Conservation (phyloP, 1,284 basidiomycete genomes). For the Ustilago lituana region DNA sequence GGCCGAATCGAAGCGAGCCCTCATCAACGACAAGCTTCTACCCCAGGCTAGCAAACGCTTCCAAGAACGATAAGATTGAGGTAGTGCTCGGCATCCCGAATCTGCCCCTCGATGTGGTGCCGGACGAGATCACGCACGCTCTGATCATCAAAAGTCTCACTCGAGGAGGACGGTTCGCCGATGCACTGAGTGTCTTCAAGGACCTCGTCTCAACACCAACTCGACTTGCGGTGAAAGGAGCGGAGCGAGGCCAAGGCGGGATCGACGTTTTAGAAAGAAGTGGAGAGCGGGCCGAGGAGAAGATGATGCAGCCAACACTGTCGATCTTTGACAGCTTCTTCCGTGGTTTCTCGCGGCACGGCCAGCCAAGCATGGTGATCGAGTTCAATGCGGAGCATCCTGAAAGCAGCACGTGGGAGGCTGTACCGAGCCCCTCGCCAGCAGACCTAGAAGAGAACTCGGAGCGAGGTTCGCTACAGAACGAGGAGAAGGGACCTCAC, state of each 20-base stretch:
- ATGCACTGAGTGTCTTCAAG: constrained; percentile 35
- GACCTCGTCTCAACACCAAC: constrained; percentile 39
- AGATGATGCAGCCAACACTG: constrained; percentile 24
- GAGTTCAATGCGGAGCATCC: constrained; percentile 15
- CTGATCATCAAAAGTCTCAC: constrained; percentile 33
- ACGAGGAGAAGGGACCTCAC: background rate
- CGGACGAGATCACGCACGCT: constrained; percentile 33
- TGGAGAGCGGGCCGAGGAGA: background rate
- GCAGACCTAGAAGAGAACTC: background rate
- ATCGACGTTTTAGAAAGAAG: background rate
- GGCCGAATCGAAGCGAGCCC: constrained; percentile 17
- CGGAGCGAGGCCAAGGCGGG: background rate
- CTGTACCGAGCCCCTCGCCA: background rate
- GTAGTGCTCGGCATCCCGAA: constrained; percentile 10
- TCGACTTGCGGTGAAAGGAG: background rate
- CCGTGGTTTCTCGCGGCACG: constrained; percentile 29
- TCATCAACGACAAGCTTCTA: no score
- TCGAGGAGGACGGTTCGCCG: constrained; percentile 33
- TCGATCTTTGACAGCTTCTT: constrained; percentile 44
- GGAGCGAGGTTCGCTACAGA: background rate
- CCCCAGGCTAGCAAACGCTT: background rate
- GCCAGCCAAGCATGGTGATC: constrained; percentile 8
- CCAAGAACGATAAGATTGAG: constrained; percentile 2
- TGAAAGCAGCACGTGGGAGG: constrained; percentile 21
- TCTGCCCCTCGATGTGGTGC: constrained; percentile 17